Evolutionary conservation across 202 grass and related monocot species (phyloP).

Genomic region (Miscanthus sacchariflorus): DNA sequence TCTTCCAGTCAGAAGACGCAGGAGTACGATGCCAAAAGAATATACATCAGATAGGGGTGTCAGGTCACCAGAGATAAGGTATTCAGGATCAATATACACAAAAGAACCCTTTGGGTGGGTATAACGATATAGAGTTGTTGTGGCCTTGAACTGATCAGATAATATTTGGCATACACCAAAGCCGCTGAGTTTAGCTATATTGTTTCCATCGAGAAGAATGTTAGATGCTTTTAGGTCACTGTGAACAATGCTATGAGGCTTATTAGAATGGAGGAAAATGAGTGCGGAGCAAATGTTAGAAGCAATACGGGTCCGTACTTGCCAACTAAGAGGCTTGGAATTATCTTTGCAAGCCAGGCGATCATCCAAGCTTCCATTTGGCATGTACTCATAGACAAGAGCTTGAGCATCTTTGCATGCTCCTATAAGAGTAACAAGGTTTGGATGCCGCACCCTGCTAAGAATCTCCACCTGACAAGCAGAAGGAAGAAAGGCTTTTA

Average conservation of each 20-base stretch:
- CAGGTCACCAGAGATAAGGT: slow-evolving; percentile 64
- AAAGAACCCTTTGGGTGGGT: slow-evolving; percentile 73
- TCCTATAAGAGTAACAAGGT: slow-evolving; percentile 68
- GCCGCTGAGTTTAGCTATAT: slow-evolving; percentile 65
- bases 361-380: slow-evolving; percentile 72
- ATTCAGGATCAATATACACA: slow-evolving; percentile 77
- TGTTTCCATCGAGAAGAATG: slow-evolving; percentile 66
- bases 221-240: slow-evolving; percentile 70
- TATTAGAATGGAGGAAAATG: slow-evolving; percentile 67
- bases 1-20: slow-evolving; percentile 71
- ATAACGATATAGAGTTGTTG: slow-evolving; percentile 55
- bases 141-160: slow-evolving; percentile 60
- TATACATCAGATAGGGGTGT: slow-evolving; percentile 70
- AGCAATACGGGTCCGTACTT: slow-evolving; percentile 47
- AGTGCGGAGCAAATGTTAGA: slow-evolving; percentile 61
- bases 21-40: slow-evolving; percentile 67
- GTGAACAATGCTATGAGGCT: slow-evolving; percentile 60
- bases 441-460: slow-evolving; percentile 64
- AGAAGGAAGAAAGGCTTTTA: slow-evolving; percentile 31
- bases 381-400: slow-evolving; percentile 70
- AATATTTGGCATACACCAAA: slow-evolving; percentile 67
- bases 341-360: slow-evolving; percentile 55
- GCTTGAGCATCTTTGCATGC: slow-evolving; percentile 60
- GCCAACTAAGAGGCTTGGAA: slow-evolving; percentile 63
- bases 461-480: slow-evolving; percentile 72